Evolutionary conservation across 768 basidiomycete genomes (phyloP), one percentile per base, ranked within the genome.

Genomic region (Boletus tylopilopsis): DNA sequence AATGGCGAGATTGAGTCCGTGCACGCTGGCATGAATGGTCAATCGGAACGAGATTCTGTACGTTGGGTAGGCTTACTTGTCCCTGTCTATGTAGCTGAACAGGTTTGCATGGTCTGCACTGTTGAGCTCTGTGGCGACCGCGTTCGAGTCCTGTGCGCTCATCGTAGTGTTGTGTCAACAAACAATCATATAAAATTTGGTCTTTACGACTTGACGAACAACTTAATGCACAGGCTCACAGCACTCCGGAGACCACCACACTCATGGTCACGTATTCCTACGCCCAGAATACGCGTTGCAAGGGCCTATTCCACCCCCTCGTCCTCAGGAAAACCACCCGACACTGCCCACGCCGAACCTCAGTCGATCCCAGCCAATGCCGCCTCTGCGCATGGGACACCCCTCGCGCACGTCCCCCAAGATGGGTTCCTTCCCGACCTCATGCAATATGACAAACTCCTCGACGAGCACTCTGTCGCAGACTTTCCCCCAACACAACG

Each of bases 1-100:
- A n/a, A 89, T 76, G 6, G 78, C 76, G 46, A 92, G 69, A 62
- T 91, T 91, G 59, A 92, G 70, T 34, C 90, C 90, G 62, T 92
- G 76, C 43, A 92, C 86, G 62, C 87, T 91, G 45, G 49, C 37
- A 16, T 37, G 18, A 30, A 45, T 44, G 42, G 42, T 40, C 30
- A 47, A 42, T 46, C 29, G 42, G 42, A 29, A 35, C 18, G 32
- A 16, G 30, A 33, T 18, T 42, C 24, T 42, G 13, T 6, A 45
- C 24, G 6, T 15, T 50, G 24, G 6, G 36, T 29, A 18, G 18
- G 46, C 62, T 77, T 63, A 85, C 85, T 79, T 83, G 71, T 84
- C 78, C 65, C 72, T 79, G 59, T 88, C 83, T 35, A 88, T 81
- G 50, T 79, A 73, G 16, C 64, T 59, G 57, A 73, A 88, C 9